Conservation (phyloP, 495 filamentous ascomycete genomes). For the Ramalina peruviana region DNA sequence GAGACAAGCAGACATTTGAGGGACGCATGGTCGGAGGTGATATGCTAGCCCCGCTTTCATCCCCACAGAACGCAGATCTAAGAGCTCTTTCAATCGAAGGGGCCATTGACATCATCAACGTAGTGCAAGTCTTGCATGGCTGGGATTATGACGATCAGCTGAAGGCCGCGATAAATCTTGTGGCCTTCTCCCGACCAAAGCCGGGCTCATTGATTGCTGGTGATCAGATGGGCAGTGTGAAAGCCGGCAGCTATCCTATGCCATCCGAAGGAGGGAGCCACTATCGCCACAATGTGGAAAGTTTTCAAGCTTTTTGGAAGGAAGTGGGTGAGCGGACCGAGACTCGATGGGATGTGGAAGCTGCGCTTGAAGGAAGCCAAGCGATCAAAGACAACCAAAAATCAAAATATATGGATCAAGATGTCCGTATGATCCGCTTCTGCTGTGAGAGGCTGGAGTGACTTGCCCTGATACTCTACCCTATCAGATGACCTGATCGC, state of each 20-base stretch:
- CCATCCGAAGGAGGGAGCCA: background rate
- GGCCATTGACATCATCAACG: slow-evolving; percentile 41
- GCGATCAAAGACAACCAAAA: no score
- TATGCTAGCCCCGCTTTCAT: slow-evolving; percentile 28
- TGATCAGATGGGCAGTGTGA: background rate
- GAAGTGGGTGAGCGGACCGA: slow-evolving; percentile 25
- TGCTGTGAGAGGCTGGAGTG: no score
- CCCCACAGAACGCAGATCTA: slow-evolving; percentile 21
- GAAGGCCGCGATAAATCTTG: slow-evolving; percentile 28
- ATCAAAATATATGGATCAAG: no score
- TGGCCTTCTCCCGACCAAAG: slow-evolving; percentile 19
- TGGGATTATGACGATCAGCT: slow-evolving; percentile 41
- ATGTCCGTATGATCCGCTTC: no score
- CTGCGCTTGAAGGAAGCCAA: background rate
- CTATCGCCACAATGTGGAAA: slow-evolving; percentile 25
- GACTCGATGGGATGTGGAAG: slow-evolving; percentile 19
- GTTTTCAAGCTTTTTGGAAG: slow-evolving; percentile 29
- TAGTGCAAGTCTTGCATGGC: slow-evolving; percentile 44
- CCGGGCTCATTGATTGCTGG: slow-evolving; percentile 8
- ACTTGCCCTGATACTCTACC: no score
- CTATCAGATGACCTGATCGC: no score
- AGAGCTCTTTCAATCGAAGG: slow-evolving; percentile 17
- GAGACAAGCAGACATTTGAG: slow-evolving; percentile 22
- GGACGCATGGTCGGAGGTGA: slow-evolving; percentile 21
- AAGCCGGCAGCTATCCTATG: slow-evolving; percentile 13